Conservation (phyloP, 352 stramenopile genomes). For the Globisporangium alternatum region DNA sequence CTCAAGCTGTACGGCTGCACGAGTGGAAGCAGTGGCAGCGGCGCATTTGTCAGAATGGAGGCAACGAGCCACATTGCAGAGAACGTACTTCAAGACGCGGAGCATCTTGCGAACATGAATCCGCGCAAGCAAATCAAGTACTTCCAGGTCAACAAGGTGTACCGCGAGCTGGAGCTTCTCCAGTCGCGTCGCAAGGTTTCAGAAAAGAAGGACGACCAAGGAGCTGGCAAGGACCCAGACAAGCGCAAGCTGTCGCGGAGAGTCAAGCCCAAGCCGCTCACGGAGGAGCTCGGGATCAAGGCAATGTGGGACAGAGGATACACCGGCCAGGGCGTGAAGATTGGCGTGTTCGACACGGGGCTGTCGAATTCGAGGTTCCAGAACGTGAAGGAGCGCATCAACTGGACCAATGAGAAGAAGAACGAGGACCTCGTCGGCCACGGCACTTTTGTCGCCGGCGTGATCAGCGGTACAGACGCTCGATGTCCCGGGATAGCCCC, state of each 20-base stretch:
- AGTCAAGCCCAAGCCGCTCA: slow-evolving; percentile 29
- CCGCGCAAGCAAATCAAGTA: slow-evolving; percentile 27
- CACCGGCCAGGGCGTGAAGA: slow-evolving; percentile 71
- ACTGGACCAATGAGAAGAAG: slow-evolving; percentile 86
- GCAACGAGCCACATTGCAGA: slow-evolving; percentile 28
- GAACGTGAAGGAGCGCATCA: slow-evolving; percentile 76
- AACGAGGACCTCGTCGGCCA: slow-evolving; percentile 75
- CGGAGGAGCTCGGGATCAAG: slow-evolving; percentile 51
- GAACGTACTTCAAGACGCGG: slow-evolving; percentile 17
- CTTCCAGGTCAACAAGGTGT: slow-evolving; percentile 47
- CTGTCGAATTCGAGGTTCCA: slow-evolving; percentile 46
- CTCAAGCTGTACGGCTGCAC: slow-evolving; percentile 47
- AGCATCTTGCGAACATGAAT: neutral
- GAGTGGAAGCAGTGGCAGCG: neutral
- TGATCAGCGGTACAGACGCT: slow-evolving; percentile 54
- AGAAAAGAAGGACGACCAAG: slow-evolving; percentile 17
- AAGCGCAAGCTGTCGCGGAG: slow-evolving; percentile 8
- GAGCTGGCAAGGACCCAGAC: neutral
- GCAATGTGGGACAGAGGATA: slow-evolving; percentile 57
- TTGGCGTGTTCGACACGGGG: slow-evolving; percentile 87
- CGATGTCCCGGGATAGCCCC: slow-evolving; percentile 79
- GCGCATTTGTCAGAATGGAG: neutral
- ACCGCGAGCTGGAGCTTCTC: slow-evolving; percentile 36
- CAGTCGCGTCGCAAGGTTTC: slow-evolving; percentile 12
- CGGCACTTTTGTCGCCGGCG: slow-evolving; percentile 81